Evolutionary conservation across 495 filamentous ascomycete genomes (phyloP), one percentile per base, ranked within the genome.

Genomic region (Penicillium argentinense): DNA sequence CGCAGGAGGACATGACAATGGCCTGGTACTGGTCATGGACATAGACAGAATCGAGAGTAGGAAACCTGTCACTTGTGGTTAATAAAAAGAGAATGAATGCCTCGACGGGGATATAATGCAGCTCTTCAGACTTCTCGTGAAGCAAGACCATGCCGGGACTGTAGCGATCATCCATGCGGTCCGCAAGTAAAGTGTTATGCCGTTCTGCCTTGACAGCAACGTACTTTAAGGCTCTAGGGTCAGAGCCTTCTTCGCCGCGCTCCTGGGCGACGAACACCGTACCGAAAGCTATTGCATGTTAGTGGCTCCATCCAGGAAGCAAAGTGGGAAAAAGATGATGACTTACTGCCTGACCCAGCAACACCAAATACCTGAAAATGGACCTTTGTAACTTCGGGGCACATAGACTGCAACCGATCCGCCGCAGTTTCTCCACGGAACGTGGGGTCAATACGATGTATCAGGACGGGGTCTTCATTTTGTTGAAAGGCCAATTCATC

Each of bases 11-110:
- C 62, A 65, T 65, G 4, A 67, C 45, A 17, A 59, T 60, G 1
- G 59, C 40, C 18, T 51, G 49, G 19, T 39, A 52, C 9, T 45
- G n/a, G 9, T 49, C 51, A 37, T 64, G 55, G 3, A 47, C 38
- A 33, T 67, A 64, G n/a, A 65, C 56, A 0, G 59, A 57, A 43
- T 65, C 44, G 5, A 67, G 33, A 0, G n/a, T 48, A 0, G 59
- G 64, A 25, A 67, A 67, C 9, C 56, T 47, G 12, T 60, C 39
- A 51, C 54, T 54, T 17, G 32, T 17, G 12, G 47, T 36, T 1
- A 59, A 25, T 12, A 63, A 51, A 9, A 63, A 29, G 21, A 67
- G 30, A 5, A 56, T 23, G 11, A 60, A 22, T 1, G 63, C 63
- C 37, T 67, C 63, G n/a, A 23, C 17, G 7, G 63, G 63, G 1